These are phyloP conservation scores for Esteya vermicola DNA, from an alignment of 2,329 filamentous ascomycete species.

Conservation along the genomic window DNA sequence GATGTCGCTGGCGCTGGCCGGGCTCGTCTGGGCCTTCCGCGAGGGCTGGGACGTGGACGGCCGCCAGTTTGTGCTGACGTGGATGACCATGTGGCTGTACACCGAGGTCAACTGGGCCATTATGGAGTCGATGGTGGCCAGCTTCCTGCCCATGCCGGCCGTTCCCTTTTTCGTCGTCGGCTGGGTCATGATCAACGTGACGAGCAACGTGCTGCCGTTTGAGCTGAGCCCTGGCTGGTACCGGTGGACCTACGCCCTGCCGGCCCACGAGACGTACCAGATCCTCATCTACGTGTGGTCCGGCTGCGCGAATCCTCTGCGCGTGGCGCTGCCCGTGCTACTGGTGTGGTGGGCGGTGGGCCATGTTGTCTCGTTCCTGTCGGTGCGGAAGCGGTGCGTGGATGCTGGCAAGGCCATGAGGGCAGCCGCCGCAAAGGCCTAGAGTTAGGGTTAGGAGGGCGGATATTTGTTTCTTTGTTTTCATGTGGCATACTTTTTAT, in stretches of 20 bases:
- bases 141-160: conserved; percentile 1
- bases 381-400: neutral
- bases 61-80: conserved; percentile 13
- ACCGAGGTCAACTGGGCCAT: conserved; percentile 2
- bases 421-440: neutral
- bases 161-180: conserved; percentile 12
- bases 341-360: conserved; percentile 22
- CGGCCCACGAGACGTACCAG: conserved; percentile 24
- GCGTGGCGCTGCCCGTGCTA: conserved; percentile 25
- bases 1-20: conserved; percentile 22
- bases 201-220: conserved; percentile 26
- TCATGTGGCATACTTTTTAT: no score
- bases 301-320: conserved; percentile 23
- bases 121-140: conserved; percentile 1
- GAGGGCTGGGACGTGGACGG: conserved; percentile 24
- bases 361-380: neutral
- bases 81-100: conserved; percentile 22
- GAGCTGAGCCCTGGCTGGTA: conserved; percentile 27
- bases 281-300: conserved; percentile 27
- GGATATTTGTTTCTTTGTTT: no score
- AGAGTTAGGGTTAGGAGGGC: no score
- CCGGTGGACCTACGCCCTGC: conserved; percentile 22
- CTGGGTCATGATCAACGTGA: conserved; percentile 29
- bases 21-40: conserved; percentile 29
- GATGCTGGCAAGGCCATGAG: neutral